phyloP scores from a whole-genome alignment of 306 rosid genomes.

The Medicago lupulina region DNA sequence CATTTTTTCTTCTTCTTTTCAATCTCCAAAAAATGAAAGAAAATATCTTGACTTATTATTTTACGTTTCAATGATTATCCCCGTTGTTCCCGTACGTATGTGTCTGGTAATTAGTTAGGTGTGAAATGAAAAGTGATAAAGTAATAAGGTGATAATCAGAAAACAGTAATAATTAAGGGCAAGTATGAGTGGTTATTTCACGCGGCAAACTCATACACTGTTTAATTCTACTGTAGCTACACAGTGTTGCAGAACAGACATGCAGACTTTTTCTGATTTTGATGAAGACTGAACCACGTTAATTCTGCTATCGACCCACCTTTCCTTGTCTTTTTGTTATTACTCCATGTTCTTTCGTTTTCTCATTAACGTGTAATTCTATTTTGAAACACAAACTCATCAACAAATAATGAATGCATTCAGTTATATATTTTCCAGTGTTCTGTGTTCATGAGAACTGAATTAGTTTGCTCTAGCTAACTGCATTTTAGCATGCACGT shows the following conservation, averaged over 20 bases:
- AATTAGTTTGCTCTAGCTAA: neutral
- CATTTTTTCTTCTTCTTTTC: neutral
- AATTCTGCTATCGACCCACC: conserved; percentile 34
- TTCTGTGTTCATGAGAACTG: neutral
- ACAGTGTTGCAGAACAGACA: conserved; percentile 50
- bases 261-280: conserved; percentile 55
- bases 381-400: neutral
- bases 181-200: conserved; percentile 49
- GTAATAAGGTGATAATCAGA: neutral
- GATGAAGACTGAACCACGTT: conserved; percentile 43
- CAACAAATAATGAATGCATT: neutral
- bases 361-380: conserved; percentile 11
- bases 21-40: neutral
- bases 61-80: conserved; percentile 6
- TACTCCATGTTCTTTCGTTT: neutral
- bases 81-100: neutral
- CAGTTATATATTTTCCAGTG: neutral
- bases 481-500: neutral
- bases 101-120: neutral
- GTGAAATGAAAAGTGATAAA: conserved; percentile 31
- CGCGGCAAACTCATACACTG: conserved; percentile 50
- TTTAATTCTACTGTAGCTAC: conserved; percentile 20
- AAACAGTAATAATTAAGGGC: neutral
- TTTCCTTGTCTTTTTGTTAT: neutral
- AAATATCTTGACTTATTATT: neutral